Conservation (phyloP, 2,329 filamentous ascomycete genomes). For the Diplodia sapinea region DNA sequence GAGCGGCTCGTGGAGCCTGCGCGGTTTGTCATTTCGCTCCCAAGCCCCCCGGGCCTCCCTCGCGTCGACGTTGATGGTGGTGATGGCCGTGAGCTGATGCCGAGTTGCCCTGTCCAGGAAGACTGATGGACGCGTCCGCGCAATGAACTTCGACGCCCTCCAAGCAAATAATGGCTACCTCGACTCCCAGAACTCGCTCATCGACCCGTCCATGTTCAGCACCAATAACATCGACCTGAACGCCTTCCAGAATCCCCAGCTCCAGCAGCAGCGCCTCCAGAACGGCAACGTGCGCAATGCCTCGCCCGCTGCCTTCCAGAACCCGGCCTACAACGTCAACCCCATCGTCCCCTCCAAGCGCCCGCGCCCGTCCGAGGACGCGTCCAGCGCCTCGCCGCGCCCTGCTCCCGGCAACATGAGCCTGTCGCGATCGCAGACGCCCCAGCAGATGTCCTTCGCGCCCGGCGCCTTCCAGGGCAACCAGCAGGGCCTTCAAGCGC, state of each 20-base stretch:
- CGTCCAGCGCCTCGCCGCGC: conserved; percentile 79
- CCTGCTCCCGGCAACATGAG: conserved; percentile 55
- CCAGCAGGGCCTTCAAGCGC: conserved; percentile 65
- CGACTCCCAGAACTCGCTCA: conserved; percentile 37
- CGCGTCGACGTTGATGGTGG: conserved; percentile 29
- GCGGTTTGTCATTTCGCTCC: conserved; percentile 25
- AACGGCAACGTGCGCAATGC: conserved; percentile 81
- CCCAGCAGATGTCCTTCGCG: conserved; percentile 75
- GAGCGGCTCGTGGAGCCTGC: conserved; percentile 26
- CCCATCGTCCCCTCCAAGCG: conserved; percentile 89
- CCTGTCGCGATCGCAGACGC: conserved; percentile 87
- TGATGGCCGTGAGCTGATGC: conserved; percentile 30
- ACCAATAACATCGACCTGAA: conserved; percentile 53
- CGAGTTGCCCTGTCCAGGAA: conserved; percentile 26
- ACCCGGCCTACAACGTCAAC: conserved; percentile 81
- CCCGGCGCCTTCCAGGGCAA: conserved; percentile 64
- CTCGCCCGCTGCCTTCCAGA: conserved; percentile 64
- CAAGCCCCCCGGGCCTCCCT: conserved; percentile 19
- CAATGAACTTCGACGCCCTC: conserved; percentile 34
- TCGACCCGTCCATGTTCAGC: conserved; percentile 49
- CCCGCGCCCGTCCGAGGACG: conserved; percentile 80
- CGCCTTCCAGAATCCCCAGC: conserved; percentile 54
- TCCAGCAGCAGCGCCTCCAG: conserved; percentile 65
- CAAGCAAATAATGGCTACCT: conserved; percentile 35
- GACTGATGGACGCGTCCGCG: conserved; percentile 32